Evolutionary conservation across 257 asterid species (phyloP).

Genomic region (Solanum bulbocastanum): DNA sequence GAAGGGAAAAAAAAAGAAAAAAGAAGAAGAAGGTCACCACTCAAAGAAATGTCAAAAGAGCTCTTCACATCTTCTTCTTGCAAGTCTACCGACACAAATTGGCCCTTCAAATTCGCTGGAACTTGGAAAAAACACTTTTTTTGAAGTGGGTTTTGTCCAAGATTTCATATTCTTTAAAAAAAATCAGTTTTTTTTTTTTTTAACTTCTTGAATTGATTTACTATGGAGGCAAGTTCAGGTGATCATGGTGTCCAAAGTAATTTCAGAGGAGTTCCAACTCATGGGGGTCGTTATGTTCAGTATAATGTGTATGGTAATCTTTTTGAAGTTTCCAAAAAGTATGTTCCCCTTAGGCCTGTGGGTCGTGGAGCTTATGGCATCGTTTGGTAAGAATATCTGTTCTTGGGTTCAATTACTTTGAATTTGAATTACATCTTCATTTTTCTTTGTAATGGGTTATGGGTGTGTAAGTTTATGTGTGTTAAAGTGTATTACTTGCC

Average conservation of each 20-base stretch:
- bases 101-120: background rate
- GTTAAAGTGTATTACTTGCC: background rate
- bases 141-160: conserved; percentile 17
- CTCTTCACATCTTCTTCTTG: conserved; percentile 15
- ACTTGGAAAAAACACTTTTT: conserved; percentile 1
- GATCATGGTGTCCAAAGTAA: conserved; percentile 50
- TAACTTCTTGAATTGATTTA: conserved; percentile 12
- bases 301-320: conserved; percentile 76
- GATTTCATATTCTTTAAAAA: background rate
- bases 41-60: conserved; percentile 16
- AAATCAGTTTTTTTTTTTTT: background rate
- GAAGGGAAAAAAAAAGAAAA: background rate
- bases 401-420: conserved; percentile 8
- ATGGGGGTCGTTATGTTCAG: conserved; percentile 63
- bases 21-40: background rate
- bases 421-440: background rate
- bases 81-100: conserved; percentile 30
- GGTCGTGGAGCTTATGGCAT: conserved; percentile 87
- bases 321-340: conserved; percentile 66
- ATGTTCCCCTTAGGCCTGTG: conserved; percentile 62
- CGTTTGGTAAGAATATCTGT: conserved; percentile 44
- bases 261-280: conserved; percentile 54
- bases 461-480: conserved; percentile 9
- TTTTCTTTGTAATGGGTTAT: background rate
- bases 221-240: conserved; percentile 52